phyloP scores from a whole-genome alignment of 257 asterid genomes.

The Capsicum rhomboideum region DNA sequence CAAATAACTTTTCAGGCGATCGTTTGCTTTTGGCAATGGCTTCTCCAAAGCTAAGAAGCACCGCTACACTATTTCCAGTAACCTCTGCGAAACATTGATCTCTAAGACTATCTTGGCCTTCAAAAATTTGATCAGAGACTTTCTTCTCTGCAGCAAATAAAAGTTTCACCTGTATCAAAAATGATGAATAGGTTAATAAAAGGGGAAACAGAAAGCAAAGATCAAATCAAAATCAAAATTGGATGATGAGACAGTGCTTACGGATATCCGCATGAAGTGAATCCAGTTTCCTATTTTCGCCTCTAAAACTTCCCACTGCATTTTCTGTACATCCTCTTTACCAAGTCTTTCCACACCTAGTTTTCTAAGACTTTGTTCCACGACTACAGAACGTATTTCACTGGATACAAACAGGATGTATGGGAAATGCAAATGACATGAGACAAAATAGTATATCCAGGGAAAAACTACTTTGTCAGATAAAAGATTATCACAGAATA shows the following conservation, averaged over 20 bases:
- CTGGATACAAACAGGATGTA: conserved; percentile 23
- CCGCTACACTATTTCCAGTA: conserved; percentile 51
- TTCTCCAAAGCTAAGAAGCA: conserved; percentile 83
- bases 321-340: conserved; percentile 94
- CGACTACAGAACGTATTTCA: conserved; percentile 61
- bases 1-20: conserved; percentile 90
- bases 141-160: conserved; percentile 80
- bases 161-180: conserved; percentile 60
- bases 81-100: conserved; percentile 88
- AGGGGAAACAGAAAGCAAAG: background rate
- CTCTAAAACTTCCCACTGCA: conserved; percentile 96
- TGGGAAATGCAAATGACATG: background rate
- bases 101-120: conserved; percentile 48
- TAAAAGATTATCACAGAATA: background rate
- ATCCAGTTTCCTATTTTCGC: conserved; percentile 92
- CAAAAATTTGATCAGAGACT: conserved; percentile 64
- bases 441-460: background rate
- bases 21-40: conserved; percentile 92
- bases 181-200: background rate
- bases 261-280: conserved; percentile 75
- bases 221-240: background rate
- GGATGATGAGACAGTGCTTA: conserved; percentile 19
- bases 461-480: background rate
- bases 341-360: conserved; percentile 85
- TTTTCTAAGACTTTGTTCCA: conserved; percentile 80